Evolutionary conservation across 441 rosid genomes (phyloP), one percentile per base, ranked within the genome.

Genomic region (Corymbia citriodora): DNA sequence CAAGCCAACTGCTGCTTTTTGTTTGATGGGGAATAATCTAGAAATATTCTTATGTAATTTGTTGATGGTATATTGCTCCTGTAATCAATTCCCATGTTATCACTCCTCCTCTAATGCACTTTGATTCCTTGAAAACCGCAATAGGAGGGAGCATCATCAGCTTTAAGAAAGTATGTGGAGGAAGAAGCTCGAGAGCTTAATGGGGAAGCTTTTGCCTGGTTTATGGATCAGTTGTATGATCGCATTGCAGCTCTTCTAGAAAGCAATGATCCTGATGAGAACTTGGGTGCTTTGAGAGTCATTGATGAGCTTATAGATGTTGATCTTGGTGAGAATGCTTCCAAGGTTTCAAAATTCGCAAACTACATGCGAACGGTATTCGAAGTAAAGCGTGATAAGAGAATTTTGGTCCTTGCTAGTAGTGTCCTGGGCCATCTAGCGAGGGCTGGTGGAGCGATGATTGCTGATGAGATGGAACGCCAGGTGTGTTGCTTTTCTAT

Each of bases 361-460:
- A 92, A 85, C 91, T 96, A 96, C 55, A 95, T 96, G 96, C 93
- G 98, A 91, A 93, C 89, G 19, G 97, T 96, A 82, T 97, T 98
- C 72, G 99, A 96, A 88, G 94, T 92, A 61, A 98, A 96, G 94
- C 97, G 98, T 81, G 99, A 97, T 92, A 96, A 94, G 61, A 98
- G 97, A 83, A 96, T 96, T 90, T 93, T 98, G 94, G 94, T 96
- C 90, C 98, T 96, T 95, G 99, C 99, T 89, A 98, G 99, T 94
- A 93, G 92, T 94, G 99, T 98, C 90, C 95, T 97, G 92, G 99
- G 99, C 53, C 99, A 98, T 91, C 96, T 98, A 91, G 99, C 99
- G 21, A 95, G 98, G 95, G 98, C 99, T 17, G 99, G 99, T 88
- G 99, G 99, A 87, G 98, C 98, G 68, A 98, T 97, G 99, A 96